phyloP scores from a whole-genome alignment of 148 eudicot genomes.

The Euryodendron excelsum region DNA sequence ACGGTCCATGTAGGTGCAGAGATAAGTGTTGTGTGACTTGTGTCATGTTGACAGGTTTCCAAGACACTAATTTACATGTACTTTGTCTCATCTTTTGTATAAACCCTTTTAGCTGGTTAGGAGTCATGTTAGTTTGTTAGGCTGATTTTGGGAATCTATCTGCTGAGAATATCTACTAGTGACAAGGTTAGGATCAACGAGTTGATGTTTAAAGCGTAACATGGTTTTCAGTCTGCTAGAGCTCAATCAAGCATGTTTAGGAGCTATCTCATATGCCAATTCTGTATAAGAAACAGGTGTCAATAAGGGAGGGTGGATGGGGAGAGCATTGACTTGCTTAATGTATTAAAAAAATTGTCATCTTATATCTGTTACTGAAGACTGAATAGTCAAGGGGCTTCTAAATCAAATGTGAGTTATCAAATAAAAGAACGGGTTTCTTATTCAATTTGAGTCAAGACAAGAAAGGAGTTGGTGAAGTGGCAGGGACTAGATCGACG shows the following conservation, averaged over 20 bases:
- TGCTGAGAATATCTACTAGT: background rate
- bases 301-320: background rate
- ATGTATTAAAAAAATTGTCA: background rate
- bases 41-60: background rate
- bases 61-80: background rate
- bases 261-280: background rate
- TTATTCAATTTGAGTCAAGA: background rate
- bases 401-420: background rate
- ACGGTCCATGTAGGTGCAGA: background rate
- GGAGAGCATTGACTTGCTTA: background rate
- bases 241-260: background rate
- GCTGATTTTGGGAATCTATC: background rate
- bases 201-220: background rate
- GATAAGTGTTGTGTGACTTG: background rate
- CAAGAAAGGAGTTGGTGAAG: background rate
- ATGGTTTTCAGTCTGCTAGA: background rate
- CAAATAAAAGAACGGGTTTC: background rate
- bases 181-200: background rate
- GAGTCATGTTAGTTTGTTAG: slow-evolving; percentile 3
- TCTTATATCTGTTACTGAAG: background rate
- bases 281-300: background rate
- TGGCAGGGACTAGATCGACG: background rate
- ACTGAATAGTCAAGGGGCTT: background rate
- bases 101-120: background rate
- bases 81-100: background rate